Evolutionary conservation across 2,329 filamentous ascomycete species (phyloP).

Genomic region (Massarina eburnea): DNA sequence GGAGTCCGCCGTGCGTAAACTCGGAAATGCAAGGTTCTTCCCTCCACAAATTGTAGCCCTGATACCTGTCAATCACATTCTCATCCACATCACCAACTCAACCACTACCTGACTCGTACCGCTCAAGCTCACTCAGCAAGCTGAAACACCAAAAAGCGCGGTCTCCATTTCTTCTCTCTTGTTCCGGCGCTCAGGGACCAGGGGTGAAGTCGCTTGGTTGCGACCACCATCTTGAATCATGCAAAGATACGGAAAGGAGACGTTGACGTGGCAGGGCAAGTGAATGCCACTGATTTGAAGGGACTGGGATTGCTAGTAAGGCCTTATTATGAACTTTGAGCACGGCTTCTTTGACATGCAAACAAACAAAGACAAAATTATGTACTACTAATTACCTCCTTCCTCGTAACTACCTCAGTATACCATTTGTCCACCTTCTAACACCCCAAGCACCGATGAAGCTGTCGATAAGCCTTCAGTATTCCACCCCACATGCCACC

Average conservation of each 20-base stretch:
- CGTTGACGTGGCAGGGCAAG: slow-evolving; percentile 4
- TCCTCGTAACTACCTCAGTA: too few species aligned
- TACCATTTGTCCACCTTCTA: too few species aligned
- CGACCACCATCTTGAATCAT: slow-evolving; percentile 8
- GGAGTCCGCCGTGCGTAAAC: slow-evolving; percentile 5
- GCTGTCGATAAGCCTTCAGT: too few species aligned
- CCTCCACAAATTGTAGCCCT: slow-evolving; percentile 11
- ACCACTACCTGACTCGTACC: too few species aligned
- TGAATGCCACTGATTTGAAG: background rate
- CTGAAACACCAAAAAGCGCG: slow-evolving; percentile 6
- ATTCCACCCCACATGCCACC: too few species aligned
- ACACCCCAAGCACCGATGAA: too few species aligned
- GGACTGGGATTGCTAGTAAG: too few species aligned
- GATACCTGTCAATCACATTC: background rate
- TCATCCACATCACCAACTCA: background rate
- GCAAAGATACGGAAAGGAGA: background rate
- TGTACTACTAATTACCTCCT: too few species aligned
- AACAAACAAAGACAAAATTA: too few species aligned
- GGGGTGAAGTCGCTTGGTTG: slow-evolving; percentile 6
- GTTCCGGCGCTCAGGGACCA: slow-evolving; percentile 11
- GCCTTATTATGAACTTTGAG: too few species aligned
- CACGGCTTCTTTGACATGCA: too few species aligned
- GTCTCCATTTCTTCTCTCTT: slow-evolving; percentile 10
- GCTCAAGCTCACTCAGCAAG: slow-evolving; percentile 1
- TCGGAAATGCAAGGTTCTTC: slow-evolving; percentile 11